Evolutionary conservation across 2,329 filamentous ascomycete species (phyloP).

Genomic region (Aspergillus fumigatus): DNA sequence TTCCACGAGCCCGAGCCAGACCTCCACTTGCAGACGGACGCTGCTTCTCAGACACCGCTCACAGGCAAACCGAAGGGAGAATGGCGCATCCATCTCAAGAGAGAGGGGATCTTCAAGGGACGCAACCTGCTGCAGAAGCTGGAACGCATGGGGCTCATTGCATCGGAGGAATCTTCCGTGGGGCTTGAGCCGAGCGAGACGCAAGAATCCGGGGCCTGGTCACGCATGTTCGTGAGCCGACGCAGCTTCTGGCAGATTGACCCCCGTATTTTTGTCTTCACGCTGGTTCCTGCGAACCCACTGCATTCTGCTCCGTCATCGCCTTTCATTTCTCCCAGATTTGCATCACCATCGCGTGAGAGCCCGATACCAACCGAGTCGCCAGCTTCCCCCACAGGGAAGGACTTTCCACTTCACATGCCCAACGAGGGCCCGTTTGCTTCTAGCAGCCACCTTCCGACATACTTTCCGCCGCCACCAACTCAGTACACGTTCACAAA

Average conservation of each 20-base stretch:
- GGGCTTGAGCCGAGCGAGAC: constrained; percentile 58
- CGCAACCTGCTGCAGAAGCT: constrained; percentile 82
- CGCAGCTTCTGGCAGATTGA: constrained; percentile 91
- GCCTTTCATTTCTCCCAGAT: constrained; percentile 46
- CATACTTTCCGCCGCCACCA: constrained; percentile 82
- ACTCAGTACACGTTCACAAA: constrained; percentile 76
- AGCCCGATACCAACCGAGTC: constrained; percentile 11
- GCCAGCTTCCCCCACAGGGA: not conserved
- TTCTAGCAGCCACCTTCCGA: constrained; percentile 71
- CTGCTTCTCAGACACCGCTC: constrained; percentile 62
- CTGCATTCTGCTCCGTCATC: constrained; percentile 48
- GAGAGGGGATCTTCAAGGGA: constrained; percentile 82
- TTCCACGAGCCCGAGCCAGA: constrained; percentile 80
- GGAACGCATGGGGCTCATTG: constrained; percentile 85
- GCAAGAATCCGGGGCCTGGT: constrained; percentile 63
- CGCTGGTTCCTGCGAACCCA: constrained; percentile 58
- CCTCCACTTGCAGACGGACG: constrained; percentile 57
- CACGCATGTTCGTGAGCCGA: constrained; percentile 74
- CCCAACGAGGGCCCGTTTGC: constrained; percentile 25
- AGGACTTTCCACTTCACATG: constrained; percentile 19
- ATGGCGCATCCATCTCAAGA: constrained; percentile 79
- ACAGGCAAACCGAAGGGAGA: constrained; percentile 73
- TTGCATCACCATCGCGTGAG: constrained; percentile 46
- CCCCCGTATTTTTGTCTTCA: constrained; percentile 81
- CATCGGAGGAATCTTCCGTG: constrained; percentile 69